phyloP scores from a whole-genome alignment of 2,329 filamentous ascomycete species.

The Epichloe sp. region DNA sequence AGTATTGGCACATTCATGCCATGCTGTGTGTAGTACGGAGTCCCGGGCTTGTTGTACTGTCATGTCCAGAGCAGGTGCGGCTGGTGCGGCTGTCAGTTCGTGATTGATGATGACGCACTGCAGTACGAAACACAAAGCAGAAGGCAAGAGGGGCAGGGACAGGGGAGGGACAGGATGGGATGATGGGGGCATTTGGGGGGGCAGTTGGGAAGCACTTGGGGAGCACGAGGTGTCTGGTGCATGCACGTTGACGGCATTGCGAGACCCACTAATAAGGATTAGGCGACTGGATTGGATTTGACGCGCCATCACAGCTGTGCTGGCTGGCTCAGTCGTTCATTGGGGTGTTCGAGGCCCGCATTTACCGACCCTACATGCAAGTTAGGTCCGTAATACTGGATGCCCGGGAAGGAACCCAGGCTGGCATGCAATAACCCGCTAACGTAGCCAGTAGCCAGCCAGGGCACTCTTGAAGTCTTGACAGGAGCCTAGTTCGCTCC shows the following conservation, averaged over 20 bases:
- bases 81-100: not conserved
- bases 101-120: not conserved
- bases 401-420: not conserved
- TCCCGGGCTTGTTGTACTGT: too few relatives aligned
- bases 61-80: not conserved
- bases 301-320: too few relatives aligned
- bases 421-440: not conserved
- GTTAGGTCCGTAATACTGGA: too few relatives aligned
- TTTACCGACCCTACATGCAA: too few relatives aligned
- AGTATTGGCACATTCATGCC: too few relatives aligned
- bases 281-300: too few relatives aligned
- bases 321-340: too few relatives aligned
- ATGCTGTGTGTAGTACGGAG: too few relatives aligned
- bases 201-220: too few relatives aligned
- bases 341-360: too few relatives aligned
- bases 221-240: too few relatives aligned
- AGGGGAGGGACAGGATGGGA: not conserved
- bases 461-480: not conserved
- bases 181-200: not conserved
- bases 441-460: not conserved
- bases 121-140: not conserved
- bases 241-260: not conserved
- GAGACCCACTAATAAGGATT: not conserved
- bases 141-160: not conserved
- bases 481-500: not conserved